These are phyloP conservation scores for Vitis rotundifolia DNA, from an alignment of 164 flowering plant genomes.

Conservation along the genomic window DNA sequence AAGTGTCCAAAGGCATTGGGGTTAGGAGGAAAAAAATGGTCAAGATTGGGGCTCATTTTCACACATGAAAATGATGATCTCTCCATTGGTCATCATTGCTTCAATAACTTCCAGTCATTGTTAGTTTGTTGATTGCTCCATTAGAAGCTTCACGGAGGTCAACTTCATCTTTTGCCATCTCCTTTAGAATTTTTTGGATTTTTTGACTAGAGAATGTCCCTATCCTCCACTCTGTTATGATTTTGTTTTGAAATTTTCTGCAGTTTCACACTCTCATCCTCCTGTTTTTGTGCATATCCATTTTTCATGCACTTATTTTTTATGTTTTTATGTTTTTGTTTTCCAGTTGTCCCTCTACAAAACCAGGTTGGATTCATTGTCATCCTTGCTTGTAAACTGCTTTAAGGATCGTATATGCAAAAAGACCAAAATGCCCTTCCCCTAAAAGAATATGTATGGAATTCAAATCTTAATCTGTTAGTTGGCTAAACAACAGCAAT, in stretches of 20 bases:
- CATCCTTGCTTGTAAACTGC: too few relatives aligned
- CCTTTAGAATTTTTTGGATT: neutral
- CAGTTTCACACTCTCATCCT: neutral
- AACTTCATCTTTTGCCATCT: neutral
- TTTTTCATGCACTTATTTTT: too few relatives aligned
- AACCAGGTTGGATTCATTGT: too few relatives aligned
- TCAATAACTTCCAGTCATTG: neutral
- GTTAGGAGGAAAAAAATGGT: too few relatives aligned
- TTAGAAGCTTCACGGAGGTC: conserved; percentile 15
- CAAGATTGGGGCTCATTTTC: neutral
- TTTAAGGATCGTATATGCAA: neutral
- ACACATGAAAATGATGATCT: neutral
- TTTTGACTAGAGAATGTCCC: neutral
- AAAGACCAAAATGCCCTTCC: neutral
- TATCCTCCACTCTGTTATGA: neutral
- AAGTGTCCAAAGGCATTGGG: too few relatives aligned
- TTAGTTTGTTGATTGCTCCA: conserved; percentile 6
- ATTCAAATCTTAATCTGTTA: neutral
- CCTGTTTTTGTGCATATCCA: too few relatives aligned
- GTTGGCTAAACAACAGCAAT: too few relatives aligned
- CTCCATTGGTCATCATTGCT: neutral
- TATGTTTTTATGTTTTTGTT: too few relatives aligned
- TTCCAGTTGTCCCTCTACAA: too few relatives aligned
- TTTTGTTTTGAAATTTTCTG: conserved; percentile 4
- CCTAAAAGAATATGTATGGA: neutral